Percentiles rank a stretch among this genome's conserved stretches.
Conservation (phyloP, 2,329 filamentous ascomycete genomes). For the Ophiostoma quercus region DNA sequence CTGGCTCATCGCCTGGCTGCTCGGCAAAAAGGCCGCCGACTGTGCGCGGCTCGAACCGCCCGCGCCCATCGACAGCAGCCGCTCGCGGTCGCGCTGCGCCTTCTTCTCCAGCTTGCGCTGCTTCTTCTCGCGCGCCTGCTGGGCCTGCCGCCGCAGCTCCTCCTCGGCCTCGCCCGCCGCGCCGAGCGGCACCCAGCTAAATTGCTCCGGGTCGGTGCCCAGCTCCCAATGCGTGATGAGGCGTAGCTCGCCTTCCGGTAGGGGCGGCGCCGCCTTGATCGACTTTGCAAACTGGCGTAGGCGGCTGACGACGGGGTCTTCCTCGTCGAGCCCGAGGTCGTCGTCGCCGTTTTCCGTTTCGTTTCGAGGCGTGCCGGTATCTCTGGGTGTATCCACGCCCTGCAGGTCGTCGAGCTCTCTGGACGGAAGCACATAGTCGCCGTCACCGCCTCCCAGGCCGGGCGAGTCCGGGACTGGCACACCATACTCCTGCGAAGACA, state of each 20-base stretch:
- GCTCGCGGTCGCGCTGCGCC: constrained; percentile 28
- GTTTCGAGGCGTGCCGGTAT: neutral
- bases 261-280: constrained; percentile 31
- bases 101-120: constrained; percentile 31
- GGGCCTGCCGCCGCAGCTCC: constrained; percentile 22
- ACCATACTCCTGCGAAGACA: constrained; percentile 22
- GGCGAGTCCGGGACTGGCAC: neutral
- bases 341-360: neutral
- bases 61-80: constrained; percentile 21
- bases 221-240: constrained; percentile 36
- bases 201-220: constrained; percentile 35
- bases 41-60: neutral
- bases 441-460: neutral
- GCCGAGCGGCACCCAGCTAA: constrained; percentile 31
- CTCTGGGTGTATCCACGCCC: neutral
- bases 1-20: constrained; percentile 10
- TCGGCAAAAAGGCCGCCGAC: neutral
- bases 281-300: constrained; percentile 35
- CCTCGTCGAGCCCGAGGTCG: neutral
- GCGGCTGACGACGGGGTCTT: constrained; percentile 33
- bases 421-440: constrained; percentile 4
- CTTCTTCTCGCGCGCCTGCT: constrained; percentile 30
- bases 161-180: constrained; percentile 22
- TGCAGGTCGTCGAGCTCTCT: neutral
- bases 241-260: constrained; percentile 28